Percentiles rank a stretch among this genome's conserved stretches.
These are phyloP conservation scores for Cercophora scortea DNA, from an alignment of 495 filamentous ascomycete species.

Conservation along the genomic window DNA sequence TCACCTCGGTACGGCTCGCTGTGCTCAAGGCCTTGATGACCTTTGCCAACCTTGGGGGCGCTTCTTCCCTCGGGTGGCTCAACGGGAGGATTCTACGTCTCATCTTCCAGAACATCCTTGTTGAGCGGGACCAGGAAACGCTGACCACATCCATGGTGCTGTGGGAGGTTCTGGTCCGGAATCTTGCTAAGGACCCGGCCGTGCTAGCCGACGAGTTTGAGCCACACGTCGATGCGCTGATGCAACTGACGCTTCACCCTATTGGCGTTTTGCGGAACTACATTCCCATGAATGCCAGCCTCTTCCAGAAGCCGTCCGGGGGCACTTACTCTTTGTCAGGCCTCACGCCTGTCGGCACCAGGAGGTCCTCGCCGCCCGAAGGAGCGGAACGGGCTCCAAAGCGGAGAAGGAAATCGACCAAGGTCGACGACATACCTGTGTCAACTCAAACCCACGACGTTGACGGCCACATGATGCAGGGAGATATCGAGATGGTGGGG, in stretches of 20 bases:
- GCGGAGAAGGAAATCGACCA: slow-evolving; percentile 73
- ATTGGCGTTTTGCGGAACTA: slow-evolving; percentile 86
- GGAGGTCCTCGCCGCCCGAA: slow-evolving; percentile 56
- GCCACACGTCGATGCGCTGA: slow-evolving; percentile 64
- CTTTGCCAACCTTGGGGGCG: slow-evolving; percentile 77
- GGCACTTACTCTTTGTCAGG: slow-evolving; percentile 57
- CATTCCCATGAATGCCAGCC: slow-evolving; percentile 76
- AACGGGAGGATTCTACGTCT: slow-evolving; percentile 82
- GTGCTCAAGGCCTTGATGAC: slow-evolving; percentile 89
- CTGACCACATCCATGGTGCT: slow-evolving; percentile 76
- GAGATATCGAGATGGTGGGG: slow-evolving; percentile 90
- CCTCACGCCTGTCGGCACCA: slow-evolving; percentile 34
- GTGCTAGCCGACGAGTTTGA: slow-evolving; percentile 57
- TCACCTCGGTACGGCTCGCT: slow-evolving; percentile 87
- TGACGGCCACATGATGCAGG: slow-evolving; percentile 95
- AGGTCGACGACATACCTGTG: slow-evolving; percentile 61
- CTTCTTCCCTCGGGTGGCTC: slow-evolving; percentile 83
- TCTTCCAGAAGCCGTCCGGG: slow-evolving; percentile 94
- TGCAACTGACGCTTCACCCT: slow-evolving; percentile 75
- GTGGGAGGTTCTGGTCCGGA: slow-evolving; percentile 70
- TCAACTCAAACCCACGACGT: slow-evolving; percentile 73
- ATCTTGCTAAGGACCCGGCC: slow-evolving; percentile 49
- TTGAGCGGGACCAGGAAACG: slow-evolving; percentile 74
- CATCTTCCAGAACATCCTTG: slow-evolving; percentile 88
- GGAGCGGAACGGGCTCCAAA: slow-evolving; percentile 46